Conservation (phyloP, 495 filamentous ascomycete species). For the Podospora sp. region DNA sequence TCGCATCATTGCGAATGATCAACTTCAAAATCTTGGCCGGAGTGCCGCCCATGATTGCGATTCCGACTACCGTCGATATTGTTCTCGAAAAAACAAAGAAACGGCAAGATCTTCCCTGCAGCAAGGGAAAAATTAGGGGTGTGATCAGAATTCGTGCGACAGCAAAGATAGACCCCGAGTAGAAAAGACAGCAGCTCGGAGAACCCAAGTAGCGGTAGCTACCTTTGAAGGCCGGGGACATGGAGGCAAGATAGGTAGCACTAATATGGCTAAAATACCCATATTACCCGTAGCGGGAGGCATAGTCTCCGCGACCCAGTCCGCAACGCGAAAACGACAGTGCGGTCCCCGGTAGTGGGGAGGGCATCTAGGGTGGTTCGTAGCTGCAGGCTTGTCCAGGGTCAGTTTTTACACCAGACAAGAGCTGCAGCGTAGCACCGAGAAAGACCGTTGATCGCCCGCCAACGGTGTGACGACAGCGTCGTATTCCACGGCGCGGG, state of each 20-base stretch:
- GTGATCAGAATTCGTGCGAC: no score
- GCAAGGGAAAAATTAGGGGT: no score
- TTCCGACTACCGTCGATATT: background rate
- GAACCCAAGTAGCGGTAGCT: background rate
- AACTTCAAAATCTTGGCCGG: conserved; percentile 51
- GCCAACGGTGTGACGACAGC: no score
- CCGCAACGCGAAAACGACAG: background rate
- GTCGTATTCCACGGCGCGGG: no score
- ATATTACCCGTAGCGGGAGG: background rate
- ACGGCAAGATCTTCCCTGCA: background rate
- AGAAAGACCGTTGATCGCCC: no score
- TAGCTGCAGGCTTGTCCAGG: no score
- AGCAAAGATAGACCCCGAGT: background rate
- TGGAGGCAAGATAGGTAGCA: background rate
- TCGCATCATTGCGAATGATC: conserved; percentile 75
- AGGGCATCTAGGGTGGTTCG: background rate
- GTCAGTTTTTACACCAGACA: no score
- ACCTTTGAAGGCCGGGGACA: background rate
- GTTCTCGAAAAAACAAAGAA: background rate
- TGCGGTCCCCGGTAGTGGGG: background rate
- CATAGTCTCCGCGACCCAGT: background rate
- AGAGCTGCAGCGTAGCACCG: no score
- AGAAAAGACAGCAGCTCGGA: background rate
- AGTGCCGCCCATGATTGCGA: conserved; percentile 20
- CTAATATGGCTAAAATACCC: background rate